These are phyloP conservation scores for Mortierella sp. DNA, from an alignment of 371 early-diverging fungal genomes.

Conservation along the genomic window DNA sequence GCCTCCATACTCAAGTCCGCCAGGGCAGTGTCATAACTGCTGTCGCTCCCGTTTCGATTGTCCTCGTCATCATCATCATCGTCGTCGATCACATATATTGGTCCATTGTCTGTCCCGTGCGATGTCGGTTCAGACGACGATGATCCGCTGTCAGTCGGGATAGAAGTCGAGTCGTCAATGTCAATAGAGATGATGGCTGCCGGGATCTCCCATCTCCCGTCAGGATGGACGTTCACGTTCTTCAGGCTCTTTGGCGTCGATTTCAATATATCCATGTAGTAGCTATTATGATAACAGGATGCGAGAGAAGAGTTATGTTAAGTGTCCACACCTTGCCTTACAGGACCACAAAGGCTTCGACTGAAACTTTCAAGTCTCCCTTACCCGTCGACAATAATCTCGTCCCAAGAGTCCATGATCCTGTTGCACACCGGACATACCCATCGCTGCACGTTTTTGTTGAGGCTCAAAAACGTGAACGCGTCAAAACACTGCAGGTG, in stretches of 20 bases:
- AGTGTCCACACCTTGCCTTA: background rate
- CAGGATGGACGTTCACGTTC: background rate
- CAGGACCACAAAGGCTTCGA: background rate
- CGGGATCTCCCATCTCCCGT: background rate
- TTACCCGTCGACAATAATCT: constrained; percentile 2
- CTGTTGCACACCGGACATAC: background rate
- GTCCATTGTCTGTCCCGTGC: background rate
- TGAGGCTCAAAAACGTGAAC: background rate
- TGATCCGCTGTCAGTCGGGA: background rate
- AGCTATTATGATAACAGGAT: background rate
- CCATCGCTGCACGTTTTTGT: background rate
- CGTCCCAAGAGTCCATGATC: constrained; percentile 4
- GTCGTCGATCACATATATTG: background rate
- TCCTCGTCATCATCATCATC: background rate
- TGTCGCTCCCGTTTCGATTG: background rate
- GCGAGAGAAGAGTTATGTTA: background rate
- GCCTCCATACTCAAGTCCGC: background rate
- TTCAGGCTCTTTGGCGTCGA: background rate
- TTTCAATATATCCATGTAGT: background rate
- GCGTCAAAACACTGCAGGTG: constrained; percentile 6
- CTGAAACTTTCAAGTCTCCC: background rate
- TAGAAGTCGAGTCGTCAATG: background rate
- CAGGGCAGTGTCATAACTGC: background rate
- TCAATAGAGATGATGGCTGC: background rate
- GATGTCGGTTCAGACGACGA: background rate